phyloP scores from a whole-genome alignment of 192 early-diverging fungal species.

The Diversispora eburnea region DNA sequence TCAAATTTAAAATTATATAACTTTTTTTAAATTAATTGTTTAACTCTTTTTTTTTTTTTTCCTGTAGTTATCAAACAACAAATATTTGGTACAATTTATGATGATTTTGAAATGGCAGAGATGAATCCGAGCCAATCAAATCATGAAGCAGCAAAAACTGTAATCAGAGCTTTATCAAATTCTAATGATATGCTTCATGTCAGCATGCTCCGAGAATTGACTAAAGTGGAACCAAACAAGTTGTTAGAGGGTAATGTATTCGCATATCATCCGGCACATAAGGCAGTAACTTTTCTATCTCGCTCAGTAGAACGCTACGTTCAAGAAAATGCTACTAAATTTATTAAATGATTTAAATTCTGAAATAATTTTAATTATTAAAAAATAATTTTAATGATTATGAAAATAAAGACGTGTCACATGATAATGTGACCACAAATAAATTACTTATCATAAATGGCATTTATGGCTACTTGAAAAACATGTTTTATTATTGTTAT shows the following conservation, averaged over 20 bases:
- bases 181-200: background rate
- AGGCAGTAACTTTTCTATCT: constrained; percentile 26
- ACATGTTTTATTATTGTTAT: too few relatives aligned
- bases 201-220: background rate
- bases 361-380: too few relatives aligned
- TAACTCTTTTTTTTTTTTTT: background rate
- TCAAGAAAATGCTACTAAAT: background rate
- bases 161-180: constrained; percentile 3
- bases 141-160: constrained; percentile 15
- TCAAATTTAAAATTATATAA: background rate
- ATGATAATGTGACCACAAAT: too few relatives aligned
- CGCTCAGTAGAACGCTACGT: constrained; percentile 13
- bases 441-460: too few relatives aligned
- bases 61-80: background rate
- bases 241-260: constrained; percentile 16
- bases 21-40: background rate
- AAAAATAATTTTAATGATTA: too few relatives aligned
- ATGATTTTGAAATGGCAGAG: background rate
- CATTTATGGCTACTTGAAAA: too few relatives aligned
- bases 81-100: background rate
- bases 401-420: too few relatives aligned
- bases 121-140: background rate
- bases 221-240: constrained; percentile 3
- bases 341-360: background rate
- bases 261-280: constrained; percentile 6